Base-by-base conservation (phyloP, 225 moss, liverwort and hornwort genomes). In the Asterella californica region DNA sequence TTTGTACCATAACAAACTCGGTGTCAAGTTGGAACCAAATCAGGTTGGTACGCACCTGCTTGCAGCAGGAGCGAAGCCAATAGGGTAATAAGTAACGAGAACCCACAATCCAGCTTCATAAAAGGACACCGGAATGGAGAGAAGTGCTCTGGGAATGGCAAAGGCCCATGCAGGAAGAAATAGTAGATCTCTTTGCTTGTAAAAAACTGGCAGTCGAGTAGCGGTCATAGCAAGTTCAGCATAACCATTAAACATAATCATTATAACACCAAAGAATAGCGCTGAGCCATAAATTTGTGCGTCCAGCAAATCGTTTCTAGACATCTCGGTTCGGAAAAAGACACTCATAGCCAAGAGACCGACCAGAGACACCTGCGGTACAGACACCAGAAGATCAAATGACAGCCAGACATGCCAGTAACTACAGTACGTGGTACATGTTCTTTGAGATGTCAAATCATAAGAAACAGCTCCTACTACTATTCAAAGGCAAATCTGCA, bases 121-220 rank as follows among this genome's bases (percentile, higher is more conserved):
- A 0, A 87, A 24, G 11, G 95, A 96, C 9, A 84, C 80, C 4
- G 95, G 93, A 46, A 96, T 80, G 79, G 89, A 90, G 48, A 93
- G 81, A 48, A 90, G 60, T 25, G 88, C 68, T 2, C 85, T 85
- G 5, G 95, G 82, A n/a, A 92, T 11, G 29, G 85, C 67, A 69
- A 87, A 95, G 18, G 88, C 79, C 95, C 95, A 95, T 10, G 91
- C 85, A 4, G 95, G 95, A 60, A 92, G 91, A 78, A 96, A 91
- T 54, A 86, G 72, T 33, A 92, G 81, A 54, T 93, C 90, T 21
- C 95, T 88, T 57, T 96, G 93, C 68, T 90, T 92, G 38, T 88
- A 81, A 72, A 92, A 90, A 30, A 93, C 90, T 5, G 95, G 95
- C 61, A 96, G 88, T 7, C 95, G 90, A 36, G 72, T 66, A 21